phyloP scores from a whole-genome alignment of 2,329 filamentous ascomycete genomes.

The Leptographium procerum region DNA sequence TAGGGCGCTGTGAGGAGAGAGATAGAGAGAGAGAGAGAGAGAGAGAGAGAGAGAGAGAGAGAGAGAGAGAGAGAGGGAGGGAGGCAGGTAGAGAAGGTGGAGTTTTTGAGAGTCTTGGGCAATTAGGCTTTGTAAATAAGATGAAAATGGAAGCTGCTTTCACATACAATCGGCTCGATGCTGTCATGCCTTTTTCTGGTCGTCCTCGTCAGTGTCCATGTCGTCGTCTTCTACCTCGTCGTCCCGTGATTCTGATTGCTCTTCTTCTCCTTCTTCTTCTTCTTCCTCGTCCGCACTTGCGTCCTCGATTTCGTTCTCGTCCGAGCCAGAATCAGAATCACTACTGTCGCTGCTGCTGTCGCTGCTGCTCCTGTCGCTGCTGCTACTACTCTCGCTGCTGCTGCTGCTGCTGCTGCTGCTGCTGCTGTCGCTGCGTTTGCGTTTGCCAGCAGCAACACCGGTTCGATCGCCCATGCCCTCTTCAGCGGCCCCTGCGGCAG shows the following conservation, averaged over 20 bases:
- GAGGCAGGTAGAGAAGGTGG: too few species aligned
- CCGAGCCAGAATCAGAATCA: too few species aligned
- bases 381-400: neutral
- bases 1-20: too few species aligned
- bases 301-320: neutral
- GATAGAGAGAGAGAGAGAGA: neutral
- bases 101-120: too few species aligned
- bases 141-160: neutral
- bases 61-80: too few species aligned
- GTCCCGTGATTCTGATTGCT: neutral
- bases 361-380: neutral
- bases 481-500: slow-evolving; percentile 18
- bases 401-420: neutral
- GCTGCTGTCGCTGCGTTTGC: neutral
- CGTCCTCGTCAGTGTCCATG: neutral
- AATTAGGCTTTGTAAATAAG: neutral
- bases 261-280: neutral
- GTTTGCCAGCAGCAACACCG: neutral
- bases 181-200: neutral
- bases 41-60: too few species aligned
- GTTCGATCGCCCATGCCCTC: neutral
- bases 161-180: too few species aligned
- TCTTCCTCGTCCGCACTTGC: neutral
- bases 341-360: neutral
- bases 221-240: neutral